phyloP scores from a whole-genome alignment of 1,139 yeast genomes.

The Yamadazyma aaseri region DNA sequence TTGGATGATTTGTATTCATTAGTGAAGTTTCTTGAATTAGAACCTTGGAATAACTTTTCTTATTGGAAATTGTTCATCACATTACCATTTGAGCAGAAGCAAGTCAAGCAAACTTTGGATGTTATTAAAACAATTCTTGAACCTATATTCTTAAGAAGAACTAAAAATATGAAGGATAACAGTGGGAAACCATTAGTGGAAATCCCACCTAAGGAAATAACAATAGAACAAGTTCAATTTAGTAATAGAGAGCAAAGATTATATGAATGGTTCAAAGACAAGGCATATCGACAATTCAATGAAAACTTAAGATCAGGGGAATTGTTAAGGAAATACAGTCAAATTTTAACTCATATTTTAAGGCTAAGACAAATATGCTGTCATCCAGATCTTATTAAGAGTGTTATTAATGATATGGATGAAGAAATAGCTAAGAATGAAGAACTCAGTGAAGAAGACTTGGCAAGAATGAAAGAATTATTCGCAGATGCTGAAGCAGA shows the following conservation, averaged over 20 bases:
- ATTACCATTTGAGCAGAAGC: conserved; percentile 73
- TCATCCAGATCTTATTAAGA: conserved; percentile 65
- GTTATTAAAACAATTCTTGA: conserved; percentile 83
- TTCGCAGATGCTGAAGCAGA: conserved; percentile 20
- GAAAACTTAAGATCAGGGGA: conserved; percentile 67
- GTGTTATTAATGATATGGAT: conserved; percentile 36
- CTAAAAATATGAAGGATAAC: conserved; percentile 76
- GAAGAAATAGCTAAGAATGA: conserved; percentile 25
- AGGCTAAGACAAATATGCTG: conserved; percentile 88
- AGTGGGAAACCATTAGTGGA: conserved; percentile 76
- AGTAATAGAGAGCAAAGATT: conserved; percentile 63
- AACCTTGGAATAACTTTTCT: conserved; percentile 87
- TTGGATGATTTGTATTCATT: conserved; percentile 84
- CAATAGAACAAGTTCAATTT: conserved; percentile 65
- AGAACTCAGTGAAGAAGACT: conserved; percentile 20
- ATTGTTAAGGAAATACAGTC: conserved; percentile 70
- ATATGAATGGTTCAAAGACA: conserved; percentile 67
- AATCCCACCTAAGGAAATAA: conserved; percentile 74
- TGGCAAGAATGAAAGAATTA: conserved; percentile 18
- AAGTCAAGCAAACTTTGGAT: conserved; percentile 70
- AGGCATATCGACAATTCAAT: conserved; percentile 66
- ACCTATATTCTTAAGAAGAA: conserved; percentile 80
- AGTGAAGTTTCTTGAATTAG: conserved; percentile 69
- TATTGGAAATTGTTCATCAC: conserved; percentile 91
- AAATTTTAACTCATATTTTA: conserved; percentile 78